Evolutionary conservation across 805 yeast genomes (phyloP), one percentile per base, ranked within the genome.

Genomic region (Yarrowia sp.): DNA sequence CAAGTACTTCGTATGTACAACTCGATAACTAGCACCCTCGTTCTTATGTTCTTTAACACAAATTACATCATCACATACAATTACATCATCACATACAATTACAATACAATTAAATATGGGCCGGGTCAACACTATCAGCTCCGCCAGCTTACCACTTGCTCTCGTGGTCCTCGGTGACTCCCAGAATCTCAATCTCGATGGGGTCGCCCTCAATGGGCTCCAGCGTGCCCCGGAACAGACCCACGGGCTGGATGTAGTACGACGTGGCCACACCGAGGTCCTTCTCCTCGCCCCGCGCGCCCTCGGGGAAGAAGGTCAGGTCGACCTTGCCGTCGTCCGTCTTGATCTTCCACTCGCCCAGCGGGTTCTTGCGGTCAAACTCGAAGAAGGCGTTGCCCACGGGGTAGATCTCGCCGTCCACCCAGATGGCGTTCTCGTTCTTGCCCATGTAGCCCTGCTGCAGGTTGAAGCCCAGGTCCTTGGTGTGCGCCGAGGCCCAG

Each of bases 401-500:
- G 14, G 47, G 46, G 47, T 38, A 55, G 21, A 55, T 55, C 16
- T 38, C 47, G 24, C 61, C 61, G 27, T 55, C 61, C 14, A 55
- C 27, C 61, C 61, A 55, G 61, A 55, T 39, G 47, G 61, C 61
- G 47, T 55, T 55, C 16, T 55, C 61, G 47, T 38, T 39, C 35
- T 55, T 39, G 35, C 47, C 47, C 61, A 55, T 55, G 47, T 55
- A 55, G 29, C 61, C 61, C 35, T 55, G 29, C 47, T 55, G 61
- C n/a, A 55, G 29, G 29, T 55, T 55, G 61, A 55, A 55, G 16
- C 61, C 61, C 21, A 55, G 47, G 16, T 55, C 61, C 47, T 55
- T 55, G 61, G 61, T 38, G 16, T 55, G 61, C 8, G 47, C 61
- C 6, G 61, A 55, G 21, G 61, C 61, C 61, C 61, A 55, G n/a